Percentiles rank a stretch among this genome's conserved stretches.
phyloP scores from a whole-genome alignment of 2,329 filamentous ascomycete species.

The Ophiobolus disseminans region DNA sequence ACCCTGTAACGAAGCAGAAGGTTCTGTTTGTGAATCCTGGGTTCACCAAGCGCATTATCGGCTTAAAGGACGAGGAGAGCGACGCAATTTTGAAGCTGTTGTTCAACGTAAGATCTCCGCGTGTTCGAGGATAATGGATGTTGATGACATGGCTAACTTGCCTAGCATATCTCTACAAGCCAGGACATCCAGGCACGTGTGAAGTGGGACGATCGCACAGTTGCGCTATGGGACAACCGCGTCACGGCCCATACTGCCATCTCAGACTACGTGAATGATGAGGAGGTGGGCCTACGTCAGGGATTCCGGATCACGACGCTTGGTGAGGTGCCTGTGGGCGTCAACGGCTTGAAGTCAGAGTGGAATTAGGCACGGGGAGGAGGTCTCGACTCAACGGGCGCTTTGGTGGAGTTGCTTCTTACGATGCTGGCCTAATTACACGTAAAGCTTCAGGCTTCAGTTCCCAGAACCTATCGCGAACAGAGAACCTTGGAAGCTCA shows the following conservation, averaged over 20 bases:
- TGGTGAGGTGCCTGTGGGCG: slow-evolving; percentile 26
- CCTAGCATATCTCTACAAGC: slow-evolving; percentile 70
- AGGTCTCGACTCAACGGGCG: too few species aligned
- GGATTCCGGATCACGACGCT: slow-evolving; percentile 35
- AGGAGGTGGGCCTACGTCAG: slow-evolving; percentile 30
- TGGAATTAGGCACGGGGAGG: too few species aligned
- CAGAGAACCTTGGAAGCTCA: too few species aligned
- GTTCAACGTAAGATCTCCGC: slow-evolving; percentile 53
- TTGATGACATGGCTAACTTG: slow-evolving; percentile 20
- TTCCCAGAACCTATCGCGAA: too few species aligned
- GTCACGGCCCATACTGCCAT: slow-evolving; percentile 78
- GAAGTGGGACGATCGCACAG: slow-evolving; percentile 76
- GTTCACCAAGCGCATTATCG: slow-evolving; percentile 80
- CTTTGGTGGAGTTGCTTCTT: too few species aligned
- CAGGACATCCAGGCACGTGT: slow-evolving; percentile 75
- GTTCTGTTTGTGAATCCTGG: slow-evolving; percentile 80
- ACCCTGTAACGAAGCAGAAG: slow-evolving; percentile 80
- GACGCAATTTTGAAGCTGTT: slow-evolving; percentile 76
- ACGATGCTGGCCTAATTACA: too few species aligned
- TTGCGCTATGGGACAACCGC: slow-evolving; percentile 84
- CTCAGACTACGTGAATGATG: slow-evolving; percentile 64
- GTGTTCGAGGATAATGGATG: too few species aligned
- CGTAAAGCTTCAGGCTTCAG: too few species aligned
- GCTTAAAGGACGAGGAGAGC: slow-evolving; percentile 80
- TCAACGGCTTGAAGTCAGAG: slow-evolving; percentile 26